Base-by-base conservation (phyloP, 768 basidiomycete genomes). In the Kwoniella mangroviensis region DNA sequence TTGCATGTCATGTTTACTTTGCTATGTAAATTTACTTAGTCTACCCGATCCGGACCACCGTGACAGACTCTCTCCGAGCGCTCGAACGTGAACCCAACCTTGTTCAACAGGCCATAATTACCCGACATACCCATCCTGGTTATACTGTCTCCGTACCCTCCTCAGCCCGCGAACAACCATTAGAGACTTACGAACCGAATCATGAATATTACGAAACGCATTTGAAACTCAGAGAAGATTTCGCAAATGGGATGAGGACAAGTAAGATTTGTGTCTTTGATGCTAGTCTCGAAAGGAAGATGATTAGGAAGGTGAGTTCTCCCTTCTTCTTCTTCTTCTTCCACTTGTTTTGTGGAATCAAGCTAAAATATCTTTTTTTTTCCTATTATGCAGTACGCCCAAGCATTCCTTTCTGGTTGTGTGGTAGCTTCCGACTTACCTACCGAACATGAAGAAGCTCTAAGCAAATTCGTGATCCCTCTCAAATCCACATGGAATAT, bases 221-320 rank as follows among this genome's bases (percentile, higher is more conserved):
- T 63, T 56, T 70, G 7, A 64, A 43, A n/a, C 43, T 76, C 9
- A 70, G 82, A 17, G 70, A 75, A 56, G 76, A 79, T 40, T 83
- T 83, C 63, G 82, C 82, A 4, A 69, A 65, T 15, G 78, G 74
- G 2, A 77, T 83, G 79, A 53, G 82, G 17, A 70, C 77, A 40
- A 53, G 75, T 41, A 75, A 71, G 71, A 79, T 83, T 26, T 83
- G 82, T 57, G 80, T 83, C 10, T 83, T 83, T 51, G 82, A 83
- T 70, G 69, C 79, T 0, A 77, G 75, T 66, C 66, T 81, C 12
- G 79, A 81, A 60, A 56, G 77, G 12, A 82, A 82, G 66, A 76
- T 79, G 75, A 82, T 82, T 55, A 62, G 81, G 4, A 82, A 82
- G 70, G 76, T 77, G 26, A 52, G 66, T 69, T 54, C 4, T 34